Evolutionary conservation across 352 stramenopile species (phyloP).

Genomic region (Phytophthora rubi): DNA sequence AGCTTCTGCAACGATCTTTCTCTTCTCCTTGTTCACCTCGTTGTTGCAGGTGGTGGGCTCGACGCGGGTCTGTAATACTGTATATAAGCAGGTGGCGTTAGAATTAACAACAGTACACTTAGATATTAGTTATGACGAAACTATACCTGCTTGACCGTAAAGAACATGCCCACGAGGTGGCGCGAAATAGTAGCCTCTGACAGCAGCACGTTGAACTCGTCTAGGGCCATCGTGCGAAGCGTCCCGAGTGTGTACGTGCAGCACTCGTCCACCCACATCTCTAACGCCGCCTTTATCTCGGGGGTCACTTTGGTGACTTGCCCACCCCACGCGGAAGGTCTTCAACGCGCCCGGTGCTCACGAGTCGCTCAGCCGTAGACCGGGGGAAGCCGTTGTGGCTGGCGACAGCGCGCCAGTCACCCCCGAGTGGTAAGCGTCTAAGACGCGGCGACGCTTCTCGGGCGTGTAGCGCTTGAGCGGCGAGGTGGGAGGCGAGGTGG

Average conservation of each 20-base stretch:
- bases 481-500: no score
- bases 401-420: background rate
- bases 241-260: background rate
- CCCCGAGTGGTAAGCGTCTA: background rate
- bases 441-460: constrained; percentile 3
- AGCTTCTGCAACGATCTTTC: background rate
- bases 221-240: background rate
- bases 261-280: constrained; percentile 1
- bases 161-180: constrained; percentile 11
- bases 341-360: background rate
- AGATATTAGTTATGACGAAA: no score
- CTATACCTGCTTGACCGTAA: constrained; percentile 26
- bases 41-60: no score
- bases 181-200: constrained; percentile 22
- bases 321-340: background rate
- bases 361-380: background rate
- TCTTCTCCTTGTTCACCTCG: constrained; percentile 9
- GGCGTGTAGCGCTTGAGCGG: constrained; percentile 2
- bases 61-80: no score
- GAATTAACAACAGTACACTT: no score
- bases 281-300: constrained; percentile 1
- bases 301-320: constrained; percentile 1
- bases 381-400: background rate
- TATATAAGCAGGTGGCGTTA: no score
- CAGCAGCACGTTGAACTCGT: constrained; percentile 1